Conservation (phyloP, 1,284 basidiomycete genomes). For the Ceratobasidium sp. region DNA sequence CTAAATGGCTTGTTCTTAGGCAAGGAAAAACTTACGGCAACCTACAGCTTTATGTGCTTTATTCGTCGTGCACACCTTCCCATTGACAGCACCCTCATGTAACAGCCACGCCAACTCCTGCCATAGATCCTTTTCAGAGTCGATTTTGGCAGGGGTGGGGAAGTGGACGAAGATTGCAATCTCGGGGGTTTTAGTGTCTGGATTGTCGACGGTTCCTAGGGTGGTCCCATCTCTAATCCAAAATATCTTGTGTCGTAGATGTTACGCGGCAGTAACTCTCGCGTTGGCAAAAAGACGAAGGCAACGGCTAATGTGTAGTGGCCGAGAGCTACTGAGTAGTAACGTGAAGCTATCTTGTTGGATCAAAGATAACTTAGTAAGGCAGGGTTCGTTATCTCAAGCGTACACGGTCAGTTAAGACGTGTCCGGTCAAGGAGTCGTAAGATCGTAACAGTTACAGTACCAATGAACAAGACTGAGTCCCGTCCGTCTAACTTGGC, state of each 20-base stretch:
- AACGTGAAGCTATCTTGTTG: too few species aligned
- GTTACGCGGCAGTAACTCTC: too few species aligned
- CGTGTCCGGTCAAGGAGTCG: too few species aligned
- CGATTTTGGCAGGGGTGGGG: not conserved
- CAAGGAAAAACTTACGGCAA: not conserved
- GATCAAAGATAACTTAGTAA: too few species aligned
- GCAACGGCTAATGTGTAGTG: too few species aligned
- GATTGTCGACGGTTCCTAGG: not conserved
- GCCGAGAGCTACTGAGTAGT: too few species aligned
- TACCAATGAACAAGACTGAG: too few species aligned
- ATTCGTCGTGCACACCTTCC: not conserved
- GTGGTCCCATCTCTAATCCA: not conserved
- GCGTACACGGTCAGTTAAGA: too few species aligned
- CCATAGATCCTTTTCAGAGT: not conserved
- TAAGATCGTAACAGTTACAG: too few species aligned
- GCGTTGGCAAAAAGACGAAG: too few species aligned
- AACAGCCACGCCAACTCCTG: not conserved
- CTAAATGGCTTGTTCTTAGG: not conserved
- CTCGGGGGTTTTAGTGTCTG: not conserved
- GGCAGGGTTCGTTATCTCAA: too few species aligned
- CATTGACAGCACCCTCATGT: not conserved
- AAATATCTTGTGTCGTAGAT: not conserved
- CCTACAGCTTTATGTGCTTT: not conserved
- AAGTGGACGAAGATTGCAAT: constrained; percentile 2
- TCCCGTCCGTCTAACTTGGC: too few species aligned